Base-by-base conservation (phyloP, 1,139 yeast species). In the Taphrina populina region DNA sequence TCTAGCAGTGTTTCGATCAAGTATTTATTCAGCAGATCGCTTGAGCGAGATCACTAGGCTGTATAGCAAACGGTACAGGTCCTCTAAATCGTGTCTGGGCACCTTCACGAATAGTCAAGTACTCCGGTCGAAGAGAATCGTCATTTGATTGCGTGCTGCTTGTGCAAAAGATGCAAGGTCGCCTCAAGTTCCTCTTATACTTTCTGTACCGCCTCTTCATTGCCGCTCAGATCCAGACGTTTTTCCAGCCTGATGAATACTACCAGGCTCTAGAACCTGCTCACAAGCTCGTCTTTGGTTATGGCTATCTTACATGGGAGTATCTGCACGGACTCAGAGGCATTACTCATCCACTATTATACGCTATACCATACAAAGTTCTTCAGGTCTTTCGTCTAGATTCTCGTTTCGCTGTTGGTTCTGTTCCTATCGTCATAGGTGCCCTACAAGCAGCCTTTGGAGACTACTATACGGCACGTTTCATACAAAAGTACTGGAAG, bases 231-330 rank as follows among this genome's bases (percentile, higher is more conserved):
- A 77, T 80, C 4, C 69, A 68, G 58, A 88, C 97, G 0, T 94
- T 81, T 66, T 92, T 92, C 71, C 99, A 94, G 68, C 94, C 98
- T 0, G 99, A 94, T 69, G 99, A 94, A 69, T 94, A 76, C 71
- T 94, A 84, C 80, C 98, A 94, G 69, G 76, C 92, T 0, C 71
- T 94, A 43, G 98, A 94, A 66, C 96, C 96, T 0, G 98, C 98
- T 0, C 95, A 90, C 68, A 61, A 66, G 8, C 71, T 76, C 24
- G 83, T 83, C 0, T 88, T 76, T 67, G 92, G 94, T 0, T 84
- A 82, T 61, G 98, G 98, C 0, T 81, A 82, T 64, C 67, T 82
- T 45, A 88, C 98, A 0, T 94, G 99, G 98, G 99, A 94, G 69
- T 94, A 98, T 98, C 66, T 72, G 32, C 73, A 76, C 52, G 83